Conservation (phyloP, 2,329 filamentous ascomycete genomes). For the Talaromyces piceae region DNA sequence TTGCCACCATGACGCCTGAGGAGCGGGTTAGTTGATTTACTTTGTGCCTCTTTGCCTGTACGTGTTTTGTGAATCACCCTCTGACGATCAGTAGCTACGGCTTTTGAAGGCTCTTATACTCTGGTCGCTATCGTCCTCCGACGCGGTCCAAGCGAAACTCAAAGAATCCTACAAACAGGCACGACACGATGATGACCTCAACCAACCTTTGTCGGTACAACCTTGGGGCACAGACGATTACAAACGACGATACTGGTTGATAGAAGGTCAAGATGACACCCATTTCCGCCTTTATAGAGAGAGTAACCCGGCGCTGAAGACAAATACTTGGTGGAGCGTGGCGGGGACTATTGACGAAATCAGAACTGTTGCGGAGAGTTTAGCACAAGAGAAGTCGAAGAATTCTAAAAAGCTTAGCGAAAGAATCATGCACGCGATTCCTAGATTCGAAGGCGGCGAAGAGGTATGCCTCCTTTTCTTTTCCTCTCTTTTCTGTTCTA, state of each 20-base stretch:
- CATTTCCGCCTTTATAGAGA: slow-evolving; percentile 91
- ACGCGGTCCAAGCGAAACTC: slow-evolving; percentile 70
- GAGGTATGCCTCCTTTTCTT: too few species aligned
- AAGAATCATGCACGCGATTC: slow-evolving; percentile 70
- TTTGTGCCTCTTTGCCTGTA: slow-evolving; percentile 8
- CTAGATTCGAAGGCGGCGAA: slow-evolving; percentile 87
- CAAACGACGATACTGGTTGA: slow-evolving; percentile 85
- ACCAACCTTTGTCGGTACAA: slow-evolving; percentile 83
- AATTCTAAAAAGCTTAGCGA: slow-evolving; percentile 71
- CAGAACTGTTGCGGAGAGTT: slow-evolving; percentile 63
- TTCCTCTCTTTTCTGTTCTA: background rate
- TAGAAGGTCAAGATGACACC: slow-evolving; percentile 92
- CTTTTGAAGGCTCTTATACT: slow-evolving; percentile 75
- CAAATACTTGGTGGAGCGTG: slow-evolving; percentile 86
- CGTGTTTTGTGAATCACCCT: background rate
- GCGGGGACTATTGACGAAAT: slow-evolving; percentile 87
- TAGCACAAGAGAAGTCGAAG: slow-evolving; percentile 71
- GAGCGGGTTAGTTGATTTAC: slow-evolving; percentile 58
- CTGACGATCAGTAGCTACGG: slow-evolving; percentile 55
- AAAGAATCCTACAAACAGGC: slow-evolving; percentile 83
- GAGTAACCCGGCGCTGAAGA: slow-evolving; percentile 69
- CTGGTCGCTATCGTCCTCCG: slow-evolving; percentile 86
- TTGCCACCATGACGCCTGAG: slow-evolving; percentile 71
- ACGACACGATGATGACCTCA: slow-evolving; percentile 68
- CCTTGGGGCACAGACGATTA: slow-evolving; percentile 85